Conservation (phyloP, 176 grass and related monocot species). For the Triticum timopheevii region DNA sequence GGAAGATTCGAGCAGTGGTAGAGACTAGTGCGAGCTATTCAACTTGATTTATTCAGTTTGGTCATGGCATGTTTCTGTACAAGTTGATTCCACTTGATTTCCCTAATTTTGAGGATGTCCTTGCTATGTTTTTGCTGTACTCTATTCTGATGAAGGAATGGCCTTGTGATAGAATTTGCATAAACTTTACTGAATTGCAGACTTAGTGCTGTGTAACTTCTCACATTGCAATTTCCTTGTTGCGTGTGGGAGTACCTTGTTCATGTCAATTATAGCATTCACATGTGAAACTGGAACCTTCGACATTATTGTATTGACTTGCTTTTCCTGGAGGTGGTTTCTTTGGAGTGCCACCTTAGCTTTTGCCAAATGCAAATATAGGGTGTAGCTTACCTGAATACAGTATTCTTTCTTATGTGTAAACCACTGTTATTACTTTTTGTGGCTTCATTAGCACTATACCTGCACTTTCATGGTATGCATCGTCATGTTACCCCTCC, state of each 20-base stretch:
- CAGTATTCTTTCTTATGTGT: background rate
- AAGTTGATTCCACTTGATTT: background rate
- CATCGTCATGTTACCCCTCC: background rate
- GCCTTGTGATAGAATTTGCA: background rate
- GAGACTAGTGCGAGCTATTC: background rate
- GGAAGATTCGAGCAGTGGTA: too few species aligned
- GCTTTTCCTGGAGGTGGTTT: background rate
- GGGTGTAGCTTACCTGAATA: background rate
- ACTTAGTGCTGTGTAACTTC: background rate
- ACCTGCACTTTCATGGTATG: background rate
- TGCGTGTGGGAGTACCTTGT: background rate
- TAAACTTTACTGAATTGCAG: background rate
- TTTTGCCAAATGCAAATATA: background rate
- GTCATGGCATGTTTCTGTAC: background rate
- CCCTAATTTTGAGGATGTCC: background rate
- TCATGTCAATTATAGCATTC: background rate
- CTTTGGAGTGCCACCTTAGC: conserved; percentile 2
- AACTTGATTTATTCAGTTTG: background rate
- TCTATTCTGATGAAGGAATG: background rate
- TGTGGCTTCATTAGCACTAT: background rate
- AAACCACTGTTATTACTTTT: background rate
- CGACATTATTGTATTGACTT: background rate
- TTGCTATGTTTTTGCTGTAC: background rate
- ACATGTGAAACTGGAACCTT: background rate
- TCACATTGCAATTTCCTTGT: background rate